These are phyloP conservation scores for Copromyces sp. DNA, from an alignment of 495 filamentous ascomycete genomes.

Conservation along the genomic window DNA sequence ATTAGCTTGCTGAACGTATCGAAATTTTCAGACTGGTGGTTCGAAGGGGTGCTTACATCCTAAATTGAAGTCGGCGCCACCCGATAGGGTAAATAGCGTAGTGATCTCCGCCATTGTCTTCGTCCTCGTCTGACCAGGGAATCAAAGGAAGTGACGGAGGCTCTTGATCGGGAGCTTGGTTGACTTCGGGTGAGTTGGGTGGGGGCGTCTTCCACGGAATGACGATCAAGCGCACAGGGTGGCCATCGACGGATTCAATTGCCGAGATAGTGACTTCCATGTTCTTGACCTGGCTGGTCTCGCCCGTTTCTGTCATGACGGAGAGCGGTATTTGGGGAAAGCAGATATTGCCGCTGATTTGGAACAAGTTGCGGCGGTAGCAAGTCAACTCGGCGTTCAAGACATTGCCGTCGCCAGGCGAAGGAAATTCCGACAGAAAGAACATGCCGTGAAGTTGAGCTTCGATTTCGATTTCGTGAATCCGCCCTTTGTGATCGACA, in stretches of 20 bases:
- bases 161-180: slow-evolving; percentile 44
- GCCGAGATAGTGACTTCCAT: slow-evolving; percentile 82
- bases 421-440: slow-evolving; percentile 80
- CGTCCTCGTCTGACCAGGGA: slow-evolving; percentile 63
- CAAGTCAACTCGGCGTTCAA: slow-evolving; percentile 77
- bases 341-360: slow-evolving; percentile 80
- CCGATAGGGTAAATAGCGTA: slow-evolving; percentile 83
- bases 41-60: slow-evolving; percentile 42
- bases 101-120: slow-evolving; percentile 44
- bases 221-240: slow-evolving; percentile 82
- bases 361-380: slow-evolving; percentile 88
- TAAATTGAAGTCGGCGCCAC: slow-evolving; percentile 84
- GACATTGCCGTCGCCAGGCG: slow-evolving; percentile 52
- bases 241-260: slow-evolving; percentile 79
- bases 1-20: slow-evolving; percentile 11
- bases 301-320: slow-evolving; percentile 66
- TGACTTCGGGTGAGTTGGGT: slow-evolving; percentile 53
- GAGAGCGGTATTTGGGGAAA: slow-evolving; percentile 65
- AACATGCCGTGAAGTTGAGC: slow-evolving; percentile 95
- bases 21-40: background rate
- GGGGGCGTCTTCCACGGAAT: slow-evolving; percentile 93
- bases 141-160: slow-evolving; percentile 63
- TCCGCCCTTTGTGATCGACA: slow-evolving; percentile 42
- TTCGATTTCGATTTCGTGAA: slow-evolving; percentile 51
- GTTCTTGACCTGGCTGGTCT: slow-evolving; percentile 67